Percentiles rank a stretch among this genome's conserved stretches.
Conservation (phyloP, 148 eudicot species). For the Hydrangea macrophylla region DNA sequence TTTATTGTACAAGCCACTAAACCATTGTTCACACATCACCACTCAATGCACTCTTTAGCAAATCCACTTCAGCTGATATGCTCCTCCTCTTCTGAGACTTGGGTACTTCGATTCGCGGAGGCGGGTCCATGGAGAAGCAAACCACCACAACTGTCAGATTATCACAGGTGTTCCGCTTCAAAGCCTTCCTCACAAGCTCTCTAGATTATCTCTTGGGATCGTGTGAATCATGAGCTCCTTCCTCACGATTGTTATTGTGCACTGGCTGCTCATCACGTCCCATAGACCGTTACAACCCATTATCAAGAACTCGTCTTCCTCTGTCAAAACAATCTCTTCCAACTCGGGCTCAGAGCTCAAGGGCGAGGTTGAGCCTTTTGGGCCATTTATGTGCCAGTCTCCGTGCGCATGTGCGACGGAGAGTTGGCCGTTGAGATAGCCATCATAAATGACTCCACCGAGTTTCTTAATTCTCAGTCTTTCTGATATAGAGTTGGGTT, state of each 20-base stretch:
- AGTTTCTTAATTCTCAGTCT: slow-evolving; percentile 48
- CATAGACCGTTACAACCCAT: slow-evolving; percentile 60
- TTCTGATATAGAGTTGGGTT: slow-evolving; percentile 58
- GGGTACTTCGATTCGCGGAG: slow-evolving; percentile 39
- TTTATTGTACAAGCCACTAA: slow-evolving; percentile 2
- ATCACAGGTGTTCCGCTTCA: slow-evolving; percentile 49
- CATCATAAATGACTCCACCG: slow-evolving; percentile 56
- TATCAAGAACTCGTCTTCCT: slow-evolving; percentile 60
- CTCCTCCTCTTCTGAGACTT: slow-evolving; percentile 42
- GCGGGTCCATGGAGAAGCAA: slow-evolving; percentile 54
- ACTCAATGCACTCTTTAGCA: slow-evolving; percentile 43
- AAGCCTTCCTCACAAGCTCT: slow-evolving; percentile 42
- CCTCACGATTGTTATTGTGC: slow-evolving; percentile 48
- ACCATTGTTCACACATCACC: slow-evolving; percentile 18
- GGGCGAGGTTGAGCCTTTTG: slow-evolving; percentile 42
- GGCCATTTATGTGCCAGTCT: slow-evolving; percentile 67
- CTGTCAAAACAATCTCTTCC: slow-evolving; percentile 36
- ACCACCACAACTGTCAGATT: slow-evolving; percentile 54
- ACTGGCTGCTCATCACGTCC: slow-evolving; percentile 70
- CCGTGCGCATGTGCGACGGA: slow-evolving; percentile 64
- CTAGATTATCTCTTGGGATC: slow-evolving; percentile 52
- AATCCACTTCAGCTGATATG: slow-evolving; percentile 60
- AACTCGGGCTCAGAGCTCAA: slow-evolving; percentile 58
- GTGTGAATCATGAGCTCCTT: slow-evolving; percentile 54
- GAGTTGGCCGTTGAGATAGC: slow-evolving; percentile 57